Base-by-base conservation (phyloP, 257 asterid species). In the Solanum corneliomulleri region DNA sequence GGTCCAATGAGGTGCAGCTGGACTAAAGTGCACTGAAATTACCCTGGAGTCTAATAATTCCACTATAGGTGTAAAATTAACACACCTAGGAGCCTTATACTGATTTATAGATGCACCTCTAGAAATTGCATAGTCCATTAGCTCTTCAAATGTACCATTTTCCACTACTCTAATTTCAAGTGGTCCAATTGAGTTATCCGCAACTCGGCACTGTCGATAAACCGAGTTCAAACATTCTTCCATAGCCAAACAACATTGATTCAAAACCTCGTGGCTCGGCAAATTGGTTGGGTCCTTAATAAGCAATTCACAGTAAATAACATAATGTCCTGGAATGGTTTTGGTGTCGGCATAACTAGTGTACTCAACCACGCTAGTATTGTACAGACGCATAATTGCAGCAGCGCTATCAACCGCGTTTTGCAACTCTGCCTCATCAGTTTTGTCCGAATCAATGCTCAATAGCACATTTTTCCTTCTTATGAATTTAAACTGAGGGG, bases 41-140 rank as follows among this genome's bases (percentile, higher is more conserved):
- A 96, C 96, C 58, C 98, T 91, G 4, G 95, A 90, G 60, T 96
- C 90, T 5, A 96, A 94, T 62, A 94, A 89, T 89, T 96, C 95
- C 86, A 93, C 89, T 15, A 94, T 92, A 45, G 98, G 96, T 75
- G 94, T 74, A 89, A 87, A 93, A 87, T 90, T 93, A 58, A 96
- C 96, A 89, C 98, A 96, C 92, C 98, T 92, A 8, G 98, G 98
- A 44, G 93, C 96, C 88, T 96, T 94, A 87, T 96, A 96, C 85
- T 96, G 98, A 85, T 94, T 96, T 7, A 96, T 94, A 7, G 98
- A 94, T 72, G 98, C 98, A 42, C 98, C 98, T 85, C 96, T 90
- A 0, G 98, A 91, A 77, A 96, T 96, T 0, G 98, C 98, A 13
- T 92, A 92, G 41, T 96, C 98, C 98, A 96, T 94, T 9, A 96